These are phyloP conservation scores for Cordyceps cicadae DNA, from an alignment of 2,329 filamentous ascomycete genomes.

Conservation along the genomic window DNA sequence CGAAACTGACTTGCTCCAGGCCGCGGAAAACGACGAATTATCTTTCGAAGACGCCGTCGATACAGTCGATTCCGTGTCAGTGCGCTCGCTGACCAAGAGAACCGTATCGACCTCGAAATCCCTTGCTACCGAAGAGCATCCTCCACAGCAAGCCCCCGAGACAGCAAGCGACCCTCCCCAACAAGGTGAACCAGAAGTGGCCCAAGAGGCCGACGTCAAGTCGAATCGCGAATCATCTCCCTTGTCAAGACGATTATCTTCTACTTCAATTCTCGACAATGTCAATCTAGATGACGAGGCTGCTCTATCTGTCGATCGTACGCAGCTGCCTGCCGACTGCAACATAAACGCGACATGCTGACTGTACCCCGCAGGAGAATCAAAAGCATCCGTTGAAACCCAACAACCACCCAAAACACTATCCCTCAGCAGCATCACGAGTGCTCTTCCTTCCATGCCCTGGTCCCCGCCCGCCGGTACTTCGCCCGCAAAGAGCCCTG, in stretches of 20 bases:
- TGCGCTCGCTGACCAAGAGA: conserved; percentile 55
- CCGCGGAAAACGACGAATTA: conserved; percentile 27
- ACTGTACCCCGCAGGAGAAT: neutral
- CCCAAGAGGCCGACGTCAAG: conserved; percentile 11
- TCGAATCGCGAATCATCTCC: conserved; percentile 29
- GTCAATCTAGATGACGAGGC: conserved; percentile 60
- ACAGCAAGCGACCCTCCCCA: neutral
- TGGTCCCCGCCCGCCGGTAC: conserved; percentile 53
- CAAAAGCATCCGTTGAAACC: conserved; percentile 21
- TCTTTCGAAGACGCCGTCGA: conserved; percentile 76
- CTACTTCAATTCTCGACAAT: conserved; percentile 44
- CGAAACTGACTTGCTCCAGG: conserved; percentile 18
- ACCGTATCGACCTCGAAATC: conserved; percentile 19
- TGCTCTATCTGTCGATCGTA: conserved; percentile 27
- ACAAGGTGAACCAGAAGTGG: neutral
- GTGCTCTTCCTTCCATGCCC: conserved; percentile 62
- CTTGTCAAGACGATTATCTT: conserved; percentile 37
- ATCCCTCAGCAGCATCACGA: conserved; percentile 63
- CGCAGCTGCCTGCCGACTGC: neutral
- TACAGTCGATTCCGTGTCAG: conserved; percentile 44
- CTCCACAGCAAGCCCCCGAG: neutral
- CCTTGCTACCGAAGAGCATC: conserved; percentile 13
- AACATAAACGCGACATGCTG: neutral
- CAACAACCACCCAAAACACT: conserved; percentile 45
- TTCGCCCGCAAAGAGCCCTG: conserved; percentile 37